These are phyloP conservation scores for Backusella westeae DNA, from an alignment of 192 early-diverging fungal genomes.

Conservation along the genomic window DNA sequence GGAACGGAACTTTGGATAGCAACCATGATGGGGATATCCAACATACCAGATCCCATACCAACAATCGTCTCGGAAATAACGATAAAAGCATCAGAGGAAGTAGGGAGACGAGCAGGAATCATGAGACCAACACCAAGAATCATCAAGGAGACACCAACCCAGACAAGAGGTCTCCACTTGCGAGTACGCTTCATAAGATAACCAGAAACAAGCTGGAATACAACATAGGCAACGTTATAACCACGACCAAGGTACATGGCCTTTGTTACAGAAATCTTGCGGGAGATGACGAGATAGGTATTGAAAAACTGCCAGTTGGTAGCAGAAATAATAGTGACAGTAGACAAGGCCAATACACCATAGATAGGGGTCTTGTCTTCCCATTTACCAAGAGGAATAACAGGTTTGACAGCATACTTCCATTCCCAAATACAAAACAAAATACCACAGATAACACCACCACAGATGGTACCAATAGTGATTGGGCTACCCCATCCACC, in stretches of 20 bases:
- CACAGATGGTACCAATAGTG: conserved; percentile 19
- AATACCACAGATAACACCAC: conserved; percentile 1
- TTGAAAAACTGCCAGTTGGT: conserved; percentile 21
- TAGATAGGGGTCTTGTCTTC: conserved; percentile 14
- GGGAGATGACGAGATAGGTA: conserved; percentile 21
- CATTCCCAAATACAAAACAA: conserved; percentile 26
- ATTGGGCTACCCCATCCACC: conserved; percentile 18
- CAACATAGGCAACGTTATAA: conserved; percentile 20
- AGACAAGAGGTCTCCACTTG: conserved; percentile 18
- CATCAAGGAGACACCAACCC: conserved; percentile 16
- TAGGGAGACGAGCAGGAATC: conserved; percentile 32
- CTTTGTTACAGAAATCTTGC: conserved; percentile 11
- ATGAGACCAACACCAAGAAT: conserved; percentile 32
- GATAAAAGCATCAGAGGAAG: conserved; percentile 18
- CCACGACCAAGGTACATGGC: conserved; percentile 21
- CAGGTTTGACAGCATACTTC: conserved; percentile 12
- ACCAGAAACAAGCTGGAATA: conserved; percentile 21
- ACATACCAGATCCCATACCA: conserved; percentile 25
- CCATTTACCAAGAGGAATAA: conserved; percentile 22
- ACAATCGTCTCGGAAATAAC: conserved; percentile 23
- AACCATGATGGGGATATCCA: conserved; percentile 13
- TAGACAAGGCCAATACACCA: conserved; percentile 17
- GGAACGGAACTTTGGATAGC: conserved; percentile 28
- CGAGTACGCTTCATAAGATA: conserved; percentile 21
- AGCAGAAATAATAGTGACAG: conserved; percentile 10